Evolutionary conservation across 352 stramenopile species (phyloP).

Genomic region (Pythium aphanidermatum): DNA sequence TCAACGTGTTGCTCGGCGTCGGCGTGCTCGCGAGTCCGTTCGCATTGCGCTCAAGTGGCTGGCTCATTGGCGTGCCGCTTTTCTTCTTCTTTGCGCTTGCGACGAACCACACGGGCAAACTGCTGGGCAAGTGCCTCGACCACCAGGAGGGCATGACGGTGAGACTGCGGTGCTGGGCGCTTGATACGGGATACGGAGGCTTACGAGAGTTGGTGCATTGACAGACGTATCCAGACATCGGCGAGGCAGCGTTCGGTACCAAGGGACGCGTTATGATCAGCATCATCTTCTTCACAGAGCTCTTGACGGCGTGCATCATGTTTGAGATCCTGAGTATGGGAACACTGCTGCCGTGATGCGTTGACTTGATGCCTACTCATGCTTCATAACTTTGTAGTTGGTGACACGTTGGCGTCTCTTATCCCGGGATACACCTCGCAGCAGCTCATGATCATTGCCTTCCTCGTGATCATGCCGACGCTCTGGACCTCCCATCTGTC

Average conservation of each 20-base stretch:
- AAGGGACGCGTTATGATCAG: slow-evolving; percentile 63
- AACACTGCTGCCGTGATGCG: neutral
- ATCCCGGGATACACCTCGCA: slow-evolving; percentile 54
- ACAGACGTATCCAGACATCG: slow-evolving; percentile 78
- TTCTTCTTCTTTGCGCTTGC: slow-evolving; percentile 83
- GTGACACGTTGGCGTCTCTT: slow-evolving; percentile 65
- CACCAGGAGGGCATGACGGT: slow-evolving; percentile 79
- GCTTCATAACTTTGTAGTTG: slow-evolving; percentile 30
- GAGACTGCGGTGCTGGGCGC: too few species aligned
- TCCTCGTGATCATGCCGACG: slow-evolving; percentile 69
- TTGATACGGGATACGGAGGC: too few species aligned
- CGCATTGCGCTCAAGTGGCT: slow-evolving; percentile 68
- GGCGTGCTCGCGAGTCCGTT: slow-evolving; percentile 82
- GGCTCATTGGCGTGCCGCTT: slow-evolving; percentile 59
- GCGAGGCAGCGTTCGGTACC: slow-evolving; percentile 73
- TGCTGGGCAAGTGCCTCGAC: slow-evolving; percentile 73
- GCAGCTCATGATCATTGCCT: slow-evolving; percentile 62
- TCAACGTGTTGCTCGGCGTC: slow-evolving; percentile 84
- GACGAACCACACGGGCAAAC: slow-evolving; percentile 82
- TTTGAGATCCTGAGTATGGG: slow-evolving; percentile 74
- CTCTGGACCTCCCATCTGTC: slow-evolving; percentile 79
- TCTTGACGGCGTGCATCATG: slow-evolving; percentile 77
- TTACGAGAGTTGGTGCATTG: too few species aligned
- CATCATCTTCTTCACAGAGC: slow-evolving; percentile 76
- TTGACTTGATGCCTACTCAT: neutral